Conservation (phyloP, 768 basidiomycete species). For the Pulveroboletus sp. region DNA sequence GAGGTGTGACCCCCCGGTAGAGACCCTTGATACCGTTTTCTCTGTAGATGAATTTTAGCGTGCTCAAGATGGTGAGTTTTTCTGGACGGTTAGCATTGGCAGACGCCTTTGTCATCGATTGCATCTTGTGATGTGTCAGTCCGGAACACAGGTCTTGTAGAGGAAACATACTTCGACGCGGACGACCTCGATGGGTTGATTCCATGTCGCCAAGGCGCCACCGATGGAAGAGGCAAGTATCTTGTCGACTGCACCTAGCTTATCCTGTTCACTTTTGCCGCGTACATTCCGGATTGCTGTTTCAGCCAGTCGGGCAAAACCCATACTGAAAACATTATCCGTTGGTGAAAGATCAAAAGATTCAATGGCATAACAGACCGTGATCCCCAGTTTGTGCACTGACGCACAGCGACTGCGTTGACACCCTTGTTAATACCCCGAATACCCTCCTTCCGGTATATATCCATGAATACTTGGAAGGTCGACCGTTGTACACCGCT, state of each 20-base stretch:
- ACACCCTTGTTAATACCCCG: slow-evolving; percentile 99
- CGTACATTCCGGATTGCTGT: slow-evolving; percentile 65
- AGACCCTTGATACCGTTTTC: slow-evolving; percentile 95
- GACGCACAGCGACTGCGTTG: slow-evolving; percentile 87
- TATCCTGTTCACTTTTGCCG: slow-evolving; percentile 76
- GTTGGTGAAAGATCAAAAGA: background rate
- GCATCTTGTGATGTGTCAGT: slow-evolving; percentile 63
- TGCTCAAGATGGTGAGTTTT: slow-evolving; percentile 89
- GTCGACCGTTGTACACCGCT: slow-evolving; percentile 85
- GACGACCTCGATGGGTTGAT: slow-evolving; percentile 97
- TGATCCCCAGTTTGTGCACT: slow-evolving; percentile 92
- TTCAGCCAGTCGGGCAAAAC: slow-evolving; percentile 93
- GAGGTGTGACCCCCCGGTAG: slow-evolving; percentile 96
- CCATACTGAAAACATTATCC: slow-evolving; percentile 59
- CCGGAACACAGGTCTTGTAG: background rate
- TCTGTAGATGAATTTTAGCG: slow-evolving; percentile 89
- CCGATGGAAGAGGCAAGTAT: slow-evolving; percentile 84
- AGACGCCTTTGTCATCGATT: slow-evolving; percentile 90
- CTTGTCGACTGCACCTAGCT: slow-evolving; percentile 75
- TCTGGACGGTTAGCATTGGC: slow-evolving; percentile 74
- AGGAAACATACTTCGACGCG: slow-evolving; percentile 73
- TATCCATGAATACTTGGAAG: slow-evolving; percentile 91
- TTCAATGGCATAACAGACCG: slow-evolving; percentile 46
- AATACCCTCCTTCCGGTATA: slow-evolving; percentile 89
- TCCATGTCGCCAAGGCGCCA: slow-evolving; percentile 97